Evolutionary conservation across 805 yeast genomes (phyloP).

Genomic region (Kregervanrija fluxuum): DNA sequence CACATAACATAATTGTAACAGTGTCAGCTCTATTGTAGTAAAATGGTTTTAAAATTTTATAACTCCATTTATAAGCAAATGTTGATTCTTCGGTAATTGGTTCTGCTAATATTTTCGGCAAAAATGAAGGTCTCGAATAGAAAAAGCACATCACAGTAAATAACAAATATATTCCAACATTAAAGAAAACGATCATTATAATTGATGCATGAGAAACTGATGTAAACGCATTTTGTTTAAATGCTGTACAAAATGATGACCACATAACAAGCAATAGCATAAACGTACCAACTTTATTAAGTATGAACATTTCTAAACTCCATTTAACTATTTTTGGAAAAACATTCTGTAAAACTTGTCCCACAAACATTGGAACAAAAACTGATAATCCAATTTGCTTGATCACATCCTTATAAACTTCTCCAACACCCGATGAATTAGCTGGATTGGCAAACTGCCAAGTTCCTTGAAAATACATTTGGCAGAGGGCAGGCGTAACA

Average conservation of each 20-base stretch:
- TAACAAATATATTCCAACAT: slow-evolving; percentile 69
- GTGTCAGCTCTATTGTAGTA: slow-evolving; percentile 67
- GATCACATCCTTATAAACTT: slow-evolving; percentile 70
- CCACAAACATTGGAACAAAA: slow-evolving; percentile 82
- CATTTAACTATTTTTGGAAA: slow-evolving; percentile 60
- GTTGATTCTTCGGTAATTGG: slow-evolving; percentile 39
- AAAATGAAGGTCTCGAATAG: slow-evolving; percentile 50
- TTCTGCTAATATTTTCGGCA: slow-evolving; percentile 35
- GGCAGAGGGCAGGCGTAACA: slow-evolving; percentile 77
- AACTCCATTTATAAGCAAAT: slow-evolving; percentile 34
- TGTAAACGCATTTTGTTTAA: slow-evolving; percentile 72
- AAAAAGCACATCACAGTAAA: slow-evolving; percentile 61
- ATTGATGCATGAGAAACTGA: slow-evolving; percentile 44
- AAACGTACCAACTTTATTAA: slow-evolving; percentile 70
- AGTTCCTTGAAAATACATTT: slow-evolving; percentile 50
- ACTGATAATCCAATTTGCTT: slow-evolving; percentile 77
- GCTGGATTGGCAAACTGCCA: slow-evolving; percentile 85
- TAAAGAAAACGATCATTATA: slow-evolving; percentile 74
- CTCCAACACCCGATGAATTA: slow-evolving; percentile 41
- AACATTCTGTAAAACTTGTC: slow-evolving; percentile 71
- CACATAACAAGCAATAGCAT: slow-evolving; percentile 61
- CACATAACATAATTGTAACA: slow-evolving; percentile 76
- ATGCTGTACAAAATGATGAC: slow-evolving; percentile 76
- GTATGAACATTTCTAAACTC: slow-evolving; percentile 47
- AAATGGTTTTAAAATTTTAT: slow-evolving; percentile 50